These are phyloP conservation scores for Wickerhamiella cacticola DNA, from an alignment of 805 yeast genomes.

Conservation along the genomic window DNA sequence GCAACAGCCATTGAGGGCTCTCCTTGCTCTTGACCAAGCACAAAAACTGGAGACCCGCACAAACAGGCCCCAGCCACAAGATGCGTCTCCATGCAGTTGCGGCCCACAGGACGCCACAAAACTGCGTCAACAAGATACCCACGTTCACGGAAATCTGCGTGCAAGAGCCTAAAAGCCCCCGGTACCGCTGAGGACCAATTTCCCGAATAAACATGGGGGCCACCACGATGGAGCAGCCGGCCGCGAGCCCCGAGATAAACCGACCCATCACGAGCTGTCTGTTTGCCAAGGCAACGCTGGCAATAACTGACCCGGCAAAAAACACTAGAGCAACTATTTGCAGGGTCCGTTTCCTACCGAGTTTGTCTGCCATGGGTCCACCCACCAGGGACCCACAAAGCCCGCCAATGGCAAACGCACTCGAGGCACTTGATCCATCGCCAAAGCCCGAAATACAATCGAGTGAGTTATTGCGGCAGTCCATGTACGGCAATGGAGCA, in stretches of 20 bases:
- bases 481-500: slow-evolving; percentile 66
- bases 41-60: slow-evolving; percentile 42
- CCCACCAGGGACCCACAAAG: slow-evolving; percentile 59
- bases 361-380: slow-evolving; percentile 48
- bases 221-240: slow-evolving; percentile 78
- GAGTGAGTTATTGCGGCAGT: slow-evolving; percentile 35
- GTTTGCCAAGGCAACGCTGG: slow-evolving; percentile 40
- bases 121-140: slow-evolving; percentile 75
- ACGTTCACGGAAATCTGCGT: slow-evolving; percentile 75
- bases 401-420: slow-evolving; percentile 77
- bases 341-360: slow-evolving; percentile 49
- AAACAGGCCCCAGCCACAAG: slow-evolving; percentile 45
- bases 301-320: slow-evolving; percentile 49
- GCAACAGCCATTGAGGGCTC: slow-evolving; percentile 68
- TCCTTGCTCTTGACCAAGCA: slow-evolving; percentile 40
- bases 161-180: slow-evolving; percentile 80
- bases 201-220: slow-evolving; percentile 76
- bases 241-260: slow-evolving; percentile 68
- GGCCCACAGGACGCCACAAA: slow-evolving; percentile 58
- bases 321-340: slow-evolving; percentile 39
- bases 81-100: slow-evolving; percentile 62
- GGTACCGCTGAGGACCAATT: slow-evolving; percentile 52
- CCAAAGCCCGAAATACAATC: slow-evolving; percentile 49
- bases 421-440: slow-evolving; percentile 61
- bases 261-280: slow-evolving; percentile 49